Evolutionary conservation across 352 stramenopile species (phyloP), one percentile per base, ranked within the genome.

Genomic region (Blastocystis sp.): DNA sequence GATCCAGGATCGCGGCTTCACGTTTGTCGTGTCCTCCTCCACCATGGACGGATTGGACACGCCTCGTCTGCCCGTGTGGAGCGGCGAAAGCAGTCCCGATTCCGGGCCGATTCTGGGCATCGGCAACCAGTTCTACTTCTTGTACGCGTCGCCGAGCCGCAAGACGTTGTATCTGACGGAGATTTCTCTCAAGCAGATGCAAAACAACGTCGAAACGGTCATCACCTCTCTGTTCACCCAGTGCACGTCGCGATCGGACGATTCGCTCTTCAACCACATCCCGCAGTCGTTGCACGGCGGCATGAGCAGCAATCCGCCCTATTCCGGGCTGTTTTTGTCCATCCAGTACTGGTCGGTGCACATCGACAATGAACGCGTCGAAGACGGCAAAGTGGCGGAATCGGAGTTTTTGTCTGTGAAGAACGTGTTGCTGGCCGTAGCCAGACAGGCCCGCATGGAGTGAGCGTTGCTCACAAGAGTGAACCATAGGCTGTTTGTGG

Each of bases 391-490:
- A 4, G 3, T n/a, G 3, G 3, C 48, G 66, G 11, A 38, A 38
- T 24, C 40, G 3, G 48, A 24, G 2, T n/a, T n/a, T 71, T 38
- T 11, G n/a, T 3, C 19, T 2, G 9, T 76, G 6, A 42, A 48
- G 21, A 34, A 52, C 42, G 28, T 42, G 28, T 21, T 84, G n/a
- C 14, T 84, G 17, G 74, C 74, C 1, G 14, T 84, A 24, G 74
- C 74, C 11, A 68, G 66, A 54, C 74, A 84, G 57, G 57, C 74
- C n/a, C n/a, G 74, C 17, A 84, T 84, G 52, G 74, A 84, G 74
- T 84, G 48, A 28, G n/a, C 21, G 54, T 34, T 68, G 14, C 14
- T 6, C 3, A 21, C 4, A 28, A 52, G 74, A 11, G 40, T 40
- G 11, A 52, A 28, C 38, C 14, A 3, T 68, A 84, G 74, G 54